A percentile compares a stretch with the other conserved stretches of the same genome.
phyloP scores from a whole-genome alignment of 2,329 filamentous ascomycete species.

The Diplodia intermedia region DNA sequence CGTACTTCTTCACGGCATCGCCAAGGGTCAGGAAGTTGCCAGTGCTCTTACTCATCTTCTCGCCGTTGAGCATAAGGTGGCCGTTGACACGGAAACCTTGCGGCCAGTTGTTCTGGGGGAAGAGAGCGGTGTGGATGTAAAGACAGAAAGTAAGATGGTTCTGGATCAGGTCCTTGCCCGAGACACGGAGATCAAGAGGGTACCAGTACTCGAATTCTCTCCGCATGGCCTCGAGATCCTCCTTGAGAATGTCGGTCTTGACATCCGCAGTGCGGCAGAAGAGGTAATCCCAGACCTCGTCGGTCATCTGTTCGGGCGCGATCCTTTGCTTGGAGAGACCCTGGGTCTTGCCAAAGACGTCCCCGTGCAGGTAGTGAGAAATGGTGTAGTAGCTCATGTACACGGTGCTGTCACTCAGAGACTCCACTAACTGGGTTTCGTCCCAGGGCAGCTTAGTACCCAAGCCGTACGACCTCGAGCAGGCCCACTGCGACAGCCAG shows the following conservation, averaged over 20 bases:
- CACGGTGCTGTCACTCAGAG: slow-evolving; percentile 87
- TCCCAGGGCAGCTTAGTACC: slow-evolving; percentile 97
- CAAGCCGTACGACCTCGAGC: slow-evolving; percentile 86
- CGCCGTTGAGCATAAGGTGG: slow-evolving; percentile 90
- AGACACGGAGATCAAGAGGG: slow-evolving; percentile 84
- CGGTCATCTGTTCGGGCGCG: slow-evolving; percentile 83
- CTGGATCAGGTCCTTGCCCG: slow-evolving; percentile 74
- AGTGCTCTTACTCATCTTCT: slow-evolving; percentile 98
- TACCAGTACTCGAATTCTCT: slow-evolving; percentile 98
- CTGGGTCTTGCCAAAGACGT: slow-evolving; percentile 79
- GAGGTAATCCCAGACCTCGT: slow-evolving; percentile 96
- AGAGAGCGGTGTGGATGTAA: slow-evolving; percentile 91
- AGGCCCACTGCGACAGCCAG: slow-evolving; percentile 97
- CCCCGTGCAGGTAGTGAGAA: slow-evolving; percentile 73
- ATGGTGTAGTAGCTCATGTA: slow-evolving; percentile 79
- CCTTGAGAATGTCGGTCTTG: slow-evolving; percentile 75
- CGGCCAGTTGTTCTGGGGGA: slow-evolving; percentile 88
- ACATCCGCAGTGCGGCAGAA: slow-evolving; percentile 81
- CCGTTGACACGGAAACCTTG: slow-evolving; percentile 86
- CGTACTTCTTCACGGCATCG: slow-evolving; percentile 88
- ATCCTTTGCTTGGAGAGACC: slow-evolving; percentile 69
- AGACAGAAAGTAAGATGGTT: slow-evolving; percentile 97
- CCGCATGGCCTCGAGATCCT: slow-evolving; percentile 78
- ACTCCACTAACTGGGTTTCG: slow-evolving; percentile 86
- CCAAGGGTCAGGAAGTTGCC: slow-evolving; percentile 95